Conservation (phyloP, 2,329 filamentous ascomycete species). For the Ophiostoma pallidulum region DNA sequence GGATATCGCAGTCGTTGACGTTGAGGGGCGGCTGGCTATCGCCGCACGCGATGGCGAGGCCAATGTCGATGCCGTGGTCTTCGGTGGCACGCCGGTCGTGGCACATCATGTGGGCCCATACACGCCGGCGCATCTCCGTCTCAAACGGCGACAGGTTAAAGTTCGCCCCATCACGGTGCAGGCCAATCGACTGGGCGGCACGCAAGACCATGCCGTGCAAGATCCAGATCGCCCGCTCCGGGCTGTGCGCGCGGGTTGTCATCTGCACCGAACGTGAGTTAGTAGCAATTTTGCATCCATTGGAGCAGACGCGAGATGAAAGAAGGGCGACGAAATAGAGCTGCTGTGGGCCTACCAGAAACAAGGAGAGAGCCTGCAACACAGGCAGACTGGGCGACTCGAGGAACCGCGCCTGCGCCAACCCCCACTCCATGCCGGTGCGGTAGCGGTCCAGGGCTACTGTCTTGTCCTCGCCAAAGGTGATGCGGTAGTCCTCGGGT, state of each 20-base stretch:
- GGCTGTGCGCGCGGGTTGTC: conserved; percentile 12
- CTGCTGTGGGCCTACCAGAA: conserved; percentile 12
- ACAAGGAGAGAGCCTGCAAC: conserved; percentile 16
- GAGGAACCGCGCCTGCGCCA: conserved; percentile 17
- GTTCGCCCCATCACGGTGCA: conserved; percentile 19
- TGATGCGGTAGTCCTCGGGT: conserved; percentile 12
- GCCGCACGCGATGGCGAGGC: conserved; percentile 27
- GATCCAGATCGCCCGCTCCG: conserved; percentile 17
- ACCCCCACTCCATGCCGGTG: conserved; percentile 15
- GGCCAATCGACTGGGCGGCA: conserved; percentile 18
- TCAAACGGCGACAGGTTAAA: conserved; percentile 34
- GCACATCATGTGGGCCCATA: conserved; percentile 16
- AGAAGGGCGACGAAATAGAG: neutral
- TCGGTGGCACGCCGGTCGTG: conserved; percentile 31
- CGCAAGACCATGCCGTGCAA: conserved; percentile 17
- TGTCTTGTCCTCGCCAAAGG: conserved; percentile 16
- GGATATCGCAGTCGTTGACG: conserved; percentile 39
- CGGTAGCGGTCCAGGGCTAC: conserved; percentile 13
- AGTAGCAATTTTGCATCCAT: no score
- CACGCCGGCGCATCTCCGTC: conserved; percentile 16
- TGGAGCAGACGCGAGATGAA: no score
- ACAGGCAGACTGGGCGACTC: conserved; percentile 16
- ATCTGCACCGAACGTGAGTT: conserved; percentile 1
- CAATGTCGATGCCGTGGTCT: conserved; percentile 34
- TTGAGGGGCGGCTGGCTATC: conserved; percentile 44